Evolutionary conservation across 768 basidiomycete species (phyloP), one percentile per base, ranked within the genome.

Genomic region (Serendipita sp.): DNA sequence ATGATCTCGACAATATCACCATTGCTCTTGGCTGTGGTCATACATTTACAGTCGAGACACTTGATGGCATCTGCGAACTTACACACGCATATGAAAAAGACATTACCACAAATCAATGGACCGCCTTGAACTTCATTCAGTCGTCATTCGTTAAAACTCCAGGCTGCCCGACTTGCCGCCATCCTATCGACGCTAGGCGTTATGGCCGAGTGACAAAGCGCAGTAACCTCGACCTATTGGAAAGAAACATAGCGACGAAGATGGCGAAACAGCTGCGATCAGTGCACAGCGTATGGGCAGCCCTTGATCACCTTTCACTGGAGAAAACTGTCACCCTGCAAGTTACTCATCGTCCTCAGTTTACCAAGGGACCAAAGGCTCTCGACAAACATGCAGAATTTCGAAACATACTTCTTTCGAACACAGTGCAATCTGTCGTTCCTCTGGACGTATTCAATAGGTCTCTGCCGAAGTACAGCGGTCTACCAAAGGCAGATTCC

Each of bases 21-120:
- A 83, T 88, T 69, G 84, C 85, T 1, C 76, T 86, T 46, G 73
- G 73, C 16, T 88, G 87, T 69, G 67, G 78, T 0, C 87, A 89
- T 70, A 72, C 79, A 1, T 87, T 89, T 71, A 88, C 87, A 0
- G 80, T 86, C 15, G 86, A 86, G 70, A 85, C 84, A 0, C 75
- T 89, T 18, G 86, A 89, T 67, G 86, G 85, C 0, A 74, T 77
- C 47, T 82, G 80, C 67, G 69, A 73, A 13, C 75, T 88, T 72
- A 53, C 62, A 0, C 77, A 80, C 2, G 84, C 79, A 68, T 88
- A 88, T 70, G 67, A 65, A 1, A 69, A 71, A 60, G 72, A 77
- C 2, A 63, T 69, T 0, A 13, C 3, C 1, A 68, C 76, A 10
- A 79, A 76, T 4, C 71, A 63, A 41, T 86, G 80, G 80, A n/a